Percentiles rank a stretch among this genome's conserved stretches.
phyloP scores from a whole-genome alignment of 495 filamentous ascomycete species.

The Trichocladium uniseriatum region DNA sequence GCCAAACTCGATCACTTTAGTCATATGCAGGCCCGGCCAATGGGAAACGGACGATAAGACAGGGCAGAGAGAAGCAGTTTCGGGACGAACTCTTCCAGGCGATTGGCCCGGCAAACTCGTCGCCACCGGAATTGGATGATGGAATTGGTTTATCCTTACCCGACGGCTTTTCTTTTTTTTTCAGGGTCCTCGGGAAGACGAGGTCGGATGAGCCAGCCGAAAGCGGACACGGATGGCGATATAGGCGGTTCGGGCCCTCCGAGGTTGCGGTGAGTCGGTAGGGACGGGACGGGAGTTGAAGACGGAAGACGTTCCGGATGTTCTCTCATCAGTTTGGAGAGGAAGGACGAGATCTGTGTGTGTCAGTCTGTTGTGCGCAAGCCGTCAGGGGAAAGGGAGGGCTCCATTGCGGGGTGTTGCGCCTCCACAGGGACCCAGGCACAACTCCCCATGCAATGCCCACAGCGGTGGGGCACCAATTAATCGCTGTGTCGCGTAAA shows the following conservation, averaged over 20 bases:
- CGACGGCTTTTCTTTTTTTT: background rate
- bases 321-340: no score
- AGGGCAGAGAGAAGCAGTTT: background rate
- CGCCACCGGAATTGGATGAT: constrained; percentile 7
- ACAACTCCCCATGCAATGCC: background rate
- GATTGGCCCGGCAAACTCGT: background rate
- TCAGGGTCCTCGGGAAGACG: no score
- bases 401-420: background rate
- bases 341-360: no score
- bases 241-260: no score
- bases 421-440: background rate
- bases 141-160: constrained; percentile 14
- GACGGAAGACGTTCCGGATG: no score
- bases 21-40: constrained; percentile 1
- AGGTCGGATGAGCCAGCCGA: no score
- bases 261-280: no score
- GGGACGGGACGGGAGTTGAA: no score
- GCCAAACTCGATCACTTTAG: background rate
- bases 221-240: background rate
- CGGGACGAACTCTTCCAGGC: background rate
- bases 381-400: background rate
- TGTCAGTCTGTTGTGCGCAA: no score
- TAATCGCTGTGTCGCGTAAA: background rate
- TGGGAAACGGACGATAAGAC: constrained; percentile 5
- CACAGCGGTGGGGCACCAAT: background rate